Evolutionary conservation across 495 filamentous ascomycete genomes (phyloP), one percentile per base, ranked within the genome.

Genomic region (Neurospora tetraspora): DNA sequence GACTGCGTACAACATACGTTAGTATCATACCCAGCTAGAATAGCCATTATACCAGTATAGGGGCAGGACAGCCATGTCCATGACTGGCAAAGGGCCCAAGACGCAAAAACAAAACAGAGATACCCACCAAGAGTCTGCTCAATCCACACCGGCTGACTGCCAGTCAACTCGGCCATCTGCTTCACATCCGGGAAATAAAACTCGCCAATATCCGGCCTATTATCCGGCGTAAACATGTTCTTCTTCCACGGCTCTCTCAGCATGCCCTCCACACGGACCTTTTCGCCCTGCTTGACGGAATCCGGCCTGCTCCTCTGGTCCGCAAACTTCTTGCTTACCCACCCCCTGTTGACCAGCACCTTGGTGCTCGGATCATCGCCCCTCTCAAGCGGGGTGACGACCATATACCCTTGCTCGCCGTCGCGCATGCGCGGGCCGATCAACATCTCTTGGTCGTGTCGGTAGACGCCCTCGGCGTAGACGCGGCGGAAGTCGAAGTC

Each of bases 191-290:
- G 95, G 75, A 98, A 99, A 81, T 97, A 96, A 78, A 96, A 99
- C 82, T 92, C 91, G 70, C 89, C 89, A 72, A 86, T 87, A 73
- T 94, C 90, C 0, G 94, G 94, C 73, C 88, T 84, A 76, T 98
- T 99, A 0, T 90, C 90, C 0, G 96, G 96, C 72, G 96, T 99
- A 78, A 99, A 99, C 87, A 94, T 91, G 78, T 99, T 99, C 87
- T 93, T 96, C 86, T 94, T 92, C 90, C 93, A 96, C 38, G 96
- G 95, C 83, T 94, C 89, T 71, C 96, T 82, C 78, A 99, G 80
- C 78, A 99, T 78, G 5, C 96, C 96, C 79, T 96, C 89, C 2
- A 98, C 89, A 8, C 85, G 87, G 4, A 99, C 90, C 12, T 61
- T 61, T 76, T 89, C 87, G 0, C 87, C 92, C 39, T 78, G 77